Base-by-base conservation (phyloP, 2,329 filamentous ascomycete genomes). In the Gremmenia infestans region DNA sequence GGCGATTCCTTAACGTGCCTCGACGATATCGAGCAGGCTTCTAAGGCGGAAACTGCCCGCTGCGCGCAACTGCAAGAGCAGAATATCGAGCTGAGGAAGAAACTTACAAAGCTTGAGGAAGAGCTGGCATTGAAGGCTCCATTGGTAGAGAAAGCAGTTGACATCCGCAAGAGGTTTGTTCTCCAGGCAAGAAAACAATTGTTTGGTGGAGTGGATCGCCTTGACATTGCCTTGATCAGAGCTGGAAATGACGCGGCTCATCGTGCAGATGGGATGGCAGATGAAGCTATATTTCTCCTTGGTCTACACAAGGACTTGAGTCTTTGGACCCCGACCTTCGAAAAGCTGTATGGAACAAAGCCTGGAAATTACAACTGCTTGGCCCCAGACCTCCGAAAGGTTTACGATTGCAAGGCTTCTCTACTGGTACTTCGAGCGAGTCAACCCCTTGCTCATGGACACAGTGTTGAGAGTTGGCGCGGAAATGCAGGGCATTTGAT, bases 161-260 rank as follows among this genome's bases (percentile, higher is more conserved):
- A 35, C 14, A 32, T 56, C 23, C 49, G 54, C n/a, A 39, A 17
- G 19, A 22, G 54, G 28, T 56, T 14, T 25, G 22, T 49, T 15
- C 50, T 48, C 25, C 47, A 52, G 7, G 53, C 53, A 7, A 56
- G 42, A 52, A 25, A 15, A 22, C 5, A 23, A 4, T 6, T 19
- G 42, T 32, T 23, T 17, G n/a, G 15, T 22, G 22, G n/a, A n/a
- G 25, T n/a, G 15, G 5, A 43, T 22, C n/a, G 42, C 11, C n/a
- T 43, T 36, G 15, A 45, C 37, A 14, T 14, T 3, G 9, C 17
- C 5, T 11, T 54, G 9, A 48, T 28, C 23, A 40, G 17, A 8
- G 32, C n/a, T 6, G 55, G 55, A 1, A 53, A 57, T 43, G 48
- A 36, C 9, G 47, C 46, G 3, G 52, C 51, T 32, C 55, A 57